Evolutionary conservation across 306 rosid genomes (phyloP), one percentile per base, ranked within the genome.

Genomic region (Hippophae tibetana): DNA sequence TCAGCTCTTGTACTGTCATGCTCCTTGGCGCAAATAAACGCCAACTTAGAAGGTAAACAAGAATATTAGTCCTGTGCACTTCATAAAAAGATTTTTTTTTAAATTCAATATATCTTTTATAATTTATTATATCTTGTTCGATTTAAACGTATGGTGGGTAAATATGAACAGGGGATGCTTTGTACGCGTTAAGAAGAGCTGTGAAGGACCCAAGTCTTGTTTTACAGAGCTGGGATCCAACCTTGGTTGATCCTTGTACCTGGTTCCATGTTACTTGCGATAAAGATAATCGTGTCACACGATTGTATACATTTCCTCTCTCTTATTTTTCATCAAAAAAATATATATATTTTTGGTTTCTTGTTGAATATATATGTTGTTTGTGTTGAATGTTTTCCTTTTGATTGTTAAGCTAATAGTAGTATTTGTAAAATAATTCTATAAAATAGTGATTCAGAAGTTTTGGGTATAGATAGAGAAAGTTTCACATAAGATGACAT

Each of bases 191-290:
- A 74, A 89, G 95, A 73, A 86, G 81, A 63, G 76, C 82, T 40
- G 85, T 83, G 64, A 74, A 72, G 63, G 95, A 89, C 72, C 89
- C 97, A 40, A 80, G 76, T 25, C 68, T 70, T 54, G 95, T 82
- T 13, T 74, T 89, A 13, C 69, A 72, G 69, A 89, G 95, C 57
- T 89, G 97, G 97, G 97, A 89, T 81, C 95, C 93, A 2, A 89
- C 86, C 54, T 63, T 84, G 55, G 95, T 89, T 18, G 93, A 89
- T 80, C 95, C 97, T 5, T 89, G 97, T 51, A 89, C 97, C 53
- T 89, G 97, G 97, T 89, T 89, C 55, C 97, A 86, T 70, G 87
- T 89, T 55, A 84, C 95, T 46, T 89, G 97, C 49, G 95, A 89
- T 26, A 23, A 42, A 13, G 76, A 79, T 53, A 79, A 80, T 47